Evolutionary conservation across 495 filamentous ascomycete genomes (phyloP).

Genomic region (Amniculicola lignicola): DNA sequence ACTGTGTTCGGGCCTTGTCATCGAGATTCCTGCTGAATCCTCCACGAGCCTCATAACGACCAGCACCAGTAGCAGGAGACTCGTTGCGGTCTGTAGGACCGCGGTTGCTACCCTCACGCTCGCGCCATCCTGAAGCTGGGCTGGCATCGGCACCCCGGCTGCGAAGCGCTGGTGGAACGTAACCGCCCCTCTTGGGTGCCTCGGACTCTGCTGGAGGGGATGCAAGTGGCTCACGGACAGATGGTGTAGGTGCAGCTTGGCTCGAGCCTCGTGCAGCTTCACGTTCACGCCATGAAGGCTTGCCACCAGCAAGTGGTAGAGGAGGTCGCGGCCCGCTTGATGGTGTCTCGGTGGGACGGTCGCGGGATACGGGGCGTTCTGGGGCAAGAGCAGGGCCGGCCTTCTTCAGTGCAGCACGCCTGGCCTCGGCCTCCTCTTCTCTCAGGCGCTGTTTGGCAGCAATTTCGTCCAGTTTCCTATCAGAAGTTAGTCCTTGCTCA

Average conservation of each 20-base stretch:
- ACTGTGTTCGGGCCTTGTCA: conserved; percentile 26
- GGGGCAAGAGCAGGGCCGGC: conserved; percentile 35
- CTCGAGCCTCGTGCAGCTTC: conserved; percentile 58
- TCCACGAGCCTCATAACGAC: conserved; percentile 28
- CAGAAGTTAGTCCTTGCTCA: conserved; percentile 2
- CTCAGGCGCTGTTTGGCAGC: conserved; percentile 63
- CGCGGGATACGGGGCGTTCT: conserved; percentile 40
- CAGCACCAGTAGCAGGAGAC: conserved; percentile 35
- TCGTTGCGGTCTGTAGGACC: conserved; percentile 30
- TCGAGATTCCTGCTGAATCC: conserved; percentile 19
- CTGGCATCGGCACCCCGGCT: conserved; percentile 25
- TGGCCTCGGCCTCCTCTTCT: conserved; percentile 65
- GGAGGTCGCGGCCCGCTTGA: conserved; percentile 60
- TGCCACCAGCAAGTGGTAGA: conserved; percentile 57
- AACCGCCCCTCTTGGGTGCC: conserved; percentile 21
- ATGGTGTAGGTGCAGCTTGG: conserved; percentile 4
- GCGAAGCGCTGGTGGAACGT: conserved; percentile 42
- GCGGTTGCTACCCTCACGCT: conserved; percentile 32
- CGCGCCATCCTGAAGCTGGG: conserved; percentile 27
- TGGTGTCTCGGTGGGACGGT: conserved; percentile 28
- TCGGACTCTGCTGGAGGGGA: conserved; percentile 34
- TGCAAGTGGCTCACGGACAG: conserved; percentile 32
- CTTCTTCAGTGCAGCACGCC: conserved; percentile 46
- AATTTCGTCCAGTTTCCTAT: conserved; percentile 62
- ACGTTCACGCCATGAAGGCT: conserved; percentile 80